Evolutionary conservation across 148 eudicot genomes (phyloP), one percentile per base, ranked within the genome.

Genomic region (Amaranthus palmeri): DNA sequence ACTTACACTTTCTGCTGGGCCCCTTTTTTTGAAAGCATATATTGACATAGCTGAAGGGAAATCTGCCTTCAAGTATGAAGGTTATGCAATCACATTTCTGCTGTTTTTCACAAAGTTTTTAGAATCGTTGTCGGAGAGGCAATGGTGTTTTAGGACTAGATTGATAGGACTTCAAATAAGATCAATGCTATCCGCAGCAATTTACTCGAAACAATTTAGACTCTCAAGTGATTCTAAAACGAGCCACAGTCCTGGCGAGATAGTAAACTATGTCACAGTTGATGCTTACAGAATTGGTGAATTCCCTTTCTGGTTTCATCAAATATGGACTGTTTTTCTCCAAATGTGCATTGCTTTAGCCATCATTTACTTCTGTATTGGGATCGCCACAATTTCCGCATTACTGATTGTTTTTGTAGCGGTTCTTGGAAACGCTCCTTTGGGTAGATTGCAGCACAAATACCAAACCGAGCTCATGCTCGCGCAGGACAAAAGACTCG

Each of bases 281-380:
- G 93, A 88, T 78, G 83, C 83, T 52, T 78, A 83, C 61, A 85
- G 82, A 56, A 82, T 83, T 14, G 90, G 90, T 4, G 90, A 88
- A 71, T 85, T 83, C 15, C 87, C 90, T 3, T 83, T 61, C 66
- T 86, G 85, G 85, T 79, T 86, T 71, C 93, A 86, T 71, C 84
- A 85, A 54, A 82, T 77, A 42, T 88, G 93, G 93, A 77, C 87
- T 48, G 81, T 76, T 12, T 25, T 72, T 49, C 82, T 87, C 11
- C 90, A 87, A 61, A 69, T 87, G 72, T 81, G 81, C 62, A 76
- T 87, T 7, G 81, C 85, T 2, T 59, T 79, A 10, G 63, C 72
- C 12, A 81, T 85, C 43, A 67, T 84, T 2, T 81, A 79, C 63
- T 77, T 67, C 9, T 74, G 81, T 17, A 51, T 86, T 12, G 87